A percentile compares a stretch with the other conserved stretches of the same genome.
Evolutionary conservation across 2,329 filamentous ascomycete species (phyloP).

Genomic region (Metarhizium guizhouense): DNA sequence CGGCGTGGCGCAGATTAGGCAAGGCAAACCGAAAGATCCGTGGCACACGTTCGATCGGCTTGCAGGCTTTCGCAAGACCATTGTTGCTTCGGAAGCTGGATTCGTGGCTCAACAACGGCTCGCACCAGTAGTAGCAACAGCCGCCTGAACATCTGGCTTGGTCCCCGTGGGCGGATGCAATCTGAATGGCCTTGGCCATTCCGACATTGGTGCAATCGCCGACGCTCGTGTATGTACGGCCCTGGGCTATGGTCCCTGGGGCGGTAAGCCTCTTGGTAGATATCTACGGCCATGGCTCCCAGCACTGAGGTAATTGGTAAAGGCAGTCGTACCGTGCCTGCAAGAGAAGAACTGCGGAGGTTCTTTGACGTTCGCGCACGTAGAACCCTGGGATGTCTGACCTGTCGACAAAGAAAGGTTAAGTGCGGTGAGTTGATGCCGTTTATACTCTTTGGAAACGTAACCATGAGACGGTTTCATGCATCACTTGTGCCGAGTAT

Average conservation of each 20-base stretch:
- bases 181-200: background rate
- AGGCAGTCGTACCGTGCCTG: constrained; percentile 3
- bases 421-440: constrained; percentile 3
- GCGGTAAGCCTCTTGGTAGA: background rate
- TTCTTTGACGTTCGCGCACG: constrained; percentile 5
- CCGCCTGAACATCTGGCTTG: background rate
- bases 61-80: too few species aligned
- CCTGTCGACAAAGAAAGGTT: constrained; percentile 5
- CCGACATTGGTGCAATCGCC: background rate
- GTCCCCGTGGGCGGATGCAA: background rate
- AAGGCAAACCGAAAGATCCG: background rate
- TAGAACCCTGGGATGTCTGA: constrained; percentile 3
- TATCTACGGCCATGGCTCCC: background rate
- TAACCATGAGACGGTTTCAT: background rate
- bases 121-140: background rate
- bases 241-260: background rate
- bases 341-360: constrained; percentile 2
- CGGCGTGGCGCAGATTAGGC: background rate
- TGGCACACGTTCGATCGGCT: background rate
- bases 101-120: too few species aligned
- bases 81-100: too few species aligned
- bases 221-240: background rate
- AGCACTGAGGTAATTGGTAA: background rate
- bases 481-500: background rate
- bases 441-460: background rate